These are phyloP conservation scores for Panaeolus cyanescens DNA, from an alignment of 768 basidiomycete genomes.

Conservation along the genomic window DNA sequence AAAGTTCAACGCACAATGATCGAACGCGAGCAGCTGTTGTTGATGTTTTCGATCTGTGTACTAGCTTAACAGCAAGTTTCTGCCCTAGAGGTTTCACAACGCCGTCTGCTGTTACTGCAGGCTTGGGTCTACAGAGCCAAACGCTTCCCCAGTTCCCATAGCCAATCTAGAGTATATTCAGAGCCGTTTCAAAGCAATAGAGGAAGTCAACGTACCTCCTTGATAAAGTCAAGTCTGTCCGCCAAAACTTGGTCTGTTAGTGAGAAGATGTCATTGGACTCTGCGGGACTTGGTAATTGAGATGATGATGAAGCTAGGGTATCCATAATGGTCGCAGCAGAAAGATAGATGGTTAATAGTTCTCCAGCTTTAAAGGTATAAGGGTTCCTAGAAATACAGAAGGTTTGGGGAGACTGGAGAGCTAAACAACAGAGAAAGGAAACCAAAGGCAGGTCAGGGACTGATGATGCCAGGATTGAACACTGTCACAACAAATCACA, in stretches of 20 bases:
- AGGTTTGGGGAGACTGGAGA: constrained; percentile 48
- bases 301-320: constrained; percentile 18
- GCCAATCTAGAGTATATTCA: constrained; percentile 60
- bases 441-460: constrained; percentile 10
- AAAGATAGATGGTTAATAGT: constrained; percentile 20
- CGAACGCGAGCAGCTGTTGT: constrained; percentile 89
- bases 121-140: constrained; percentile 74
- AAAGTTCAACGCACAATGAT: constrained; percentile 63
- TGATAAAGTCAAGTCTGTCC: constrained; percentile 70
- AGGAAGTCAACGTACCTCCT: constrained; percentile 57
- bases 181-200: constrained; percentile 7
- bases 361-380: constrained; percentile 41
- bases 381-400: constrained; percentile 56
- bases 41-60: constrained; percentile 82
- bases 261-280: constrained; percentile 66
- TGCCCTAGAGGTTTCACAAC: constrained; percentile 41
- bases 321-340: constrained; percentile 37
- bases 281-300: constrained; percentile 31
- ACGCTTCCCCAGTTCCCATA: constrained; percentile 94
- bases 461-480: constrained; percentile 30
- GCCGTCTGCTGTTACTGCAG: constrained; percentile 34
- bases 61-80: constrained; percentile 90
- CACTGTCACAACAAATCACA: constrained; percentile 39
- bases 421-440: constrained; percentile 16
- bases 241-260: constrained; percentile 73